Percentiles rank a stretch among this genome's conserved stretches.
phyloP scores from a whole-genome alignment of 225 moss, liverwort and hornwort genomes.

The Anthoceros angustus region DNA sequence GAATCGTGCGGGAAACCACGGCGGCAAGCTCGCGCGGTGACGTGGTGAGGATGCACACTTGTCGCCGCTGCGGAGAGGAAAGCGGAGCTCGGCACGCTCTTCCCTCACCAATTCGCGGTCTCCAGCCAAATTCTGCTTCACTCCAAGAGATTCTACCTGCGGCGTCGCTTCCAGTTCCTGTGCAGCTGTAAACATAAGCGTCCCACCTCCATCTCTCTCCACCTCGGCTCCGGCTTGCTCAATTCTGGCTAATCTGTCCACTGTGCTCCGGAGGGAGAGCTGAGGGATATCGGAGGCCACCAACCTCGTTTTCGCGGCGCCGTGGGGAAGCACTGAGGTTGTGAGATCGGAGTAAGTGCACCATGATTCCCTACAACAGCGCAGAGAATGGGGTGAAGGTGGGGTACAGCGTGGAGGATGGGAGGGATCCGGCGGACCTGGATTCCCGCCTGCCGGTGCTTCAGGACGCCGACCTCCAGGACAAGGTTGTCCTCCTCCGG shows the following conservation, averaged over 20 bases:
- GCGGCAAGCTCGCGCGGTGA: background rate
- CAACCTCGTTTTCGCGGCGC: background rate
- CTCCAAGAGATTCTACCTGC: background rate
- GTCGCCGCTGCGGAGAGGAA: background rate
- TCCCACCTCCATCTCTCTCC: background rate
- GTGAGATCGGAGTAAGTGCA: background rate
- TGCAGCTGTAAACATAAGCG: background rate
- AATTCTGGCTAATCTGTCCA: no score
- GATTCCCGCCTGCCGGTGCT: conserved; percentile 64
- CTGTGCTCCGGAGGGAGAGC: background rate
- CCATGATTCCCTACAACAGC: conserved; percentile 1
- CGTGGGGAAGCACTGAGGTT: background rate
- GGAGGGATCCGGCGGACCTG: conserved; percentile 30
- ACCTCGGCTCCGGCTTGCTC: background rate
- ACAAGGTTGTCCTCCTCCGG: conserved; percentile 83
- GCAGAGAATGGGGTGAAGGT: conserved; percentile 28
- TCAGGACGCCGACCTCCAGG: conserved; percentile 72
- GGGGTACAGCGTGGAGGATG: conserved; percentile 74
- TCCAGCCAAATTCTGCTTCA: background rate
- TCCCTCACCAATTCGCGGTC: background rate
- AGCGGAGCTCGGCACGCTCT: background rate
- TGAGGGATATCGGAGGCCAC: background rate
- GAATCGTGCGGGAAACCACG: background rate
- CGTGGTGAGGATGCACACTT: conserved; percentile 1
- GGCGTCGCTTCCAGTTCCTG: background rate